Evolutionary conservation across 1,139 yeast genomes (phyloP), one percentile per base, ranked within the genome.

Genomic region (Suhomyces taliae): DNA sequence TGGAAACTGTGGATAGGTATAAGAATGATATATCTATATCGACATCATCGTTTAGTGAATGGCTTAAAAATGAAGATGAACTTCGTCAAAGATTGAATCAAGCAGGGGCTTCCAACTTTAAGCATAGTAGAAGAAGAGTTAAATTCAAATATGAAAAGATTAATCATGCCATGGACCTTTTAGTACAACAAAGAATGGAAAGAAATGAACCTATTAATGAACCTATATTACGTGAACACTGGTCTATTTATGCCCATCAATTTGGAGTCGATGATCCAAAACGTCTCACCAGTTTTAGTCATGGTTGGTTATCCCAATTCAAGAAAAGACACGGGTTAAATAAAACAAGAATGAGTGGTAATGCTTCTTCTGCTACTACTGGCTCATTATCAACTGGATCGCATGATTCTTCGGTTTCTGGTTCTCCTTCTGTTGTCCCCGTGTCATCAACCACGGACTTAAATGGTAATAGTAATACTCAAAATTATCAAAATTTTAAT

Each of bases 241-340:
- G 86, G 86, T 68, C 76, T 7, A 65, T 72, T 19, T 78, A 71
- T 55, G 85, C 85, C 6, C 78, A 76, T 50, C 73, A 76, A 57
- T 79, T 62, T 55, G 86, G 85, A 1, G 84, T 81, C 2, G 81
- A 76, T 24, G 83, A 81, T 54, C 85, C 86, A 4, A 81, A 81
- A 57, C 61, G 86, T 44, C 61, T 78, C 47, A 74, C 70, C 36
- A 71, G 76, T 15, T 81, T 79, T 55, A 76, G 82, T 53, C 85
- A 81, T 60, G 86, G 86, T 7, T 81, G 86, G 86, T 62, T 81
- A 39, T 69, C 79, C 24, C 84, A 79, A 55, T 81, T 81, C 59
- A 81, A 81, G 57, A 81, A 79, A 55, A 62, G 85, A 46, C 83
- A 80, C 54, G 84, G 84, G 0, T 62, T 81, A 39, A 72, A 70